Evolutionary conservation across 2,329 filamentous ascomycete species (phyloP), one percentile per base, ranked within the genome.

Genomic region (Colletotrichum euphorbiae): DNA sequence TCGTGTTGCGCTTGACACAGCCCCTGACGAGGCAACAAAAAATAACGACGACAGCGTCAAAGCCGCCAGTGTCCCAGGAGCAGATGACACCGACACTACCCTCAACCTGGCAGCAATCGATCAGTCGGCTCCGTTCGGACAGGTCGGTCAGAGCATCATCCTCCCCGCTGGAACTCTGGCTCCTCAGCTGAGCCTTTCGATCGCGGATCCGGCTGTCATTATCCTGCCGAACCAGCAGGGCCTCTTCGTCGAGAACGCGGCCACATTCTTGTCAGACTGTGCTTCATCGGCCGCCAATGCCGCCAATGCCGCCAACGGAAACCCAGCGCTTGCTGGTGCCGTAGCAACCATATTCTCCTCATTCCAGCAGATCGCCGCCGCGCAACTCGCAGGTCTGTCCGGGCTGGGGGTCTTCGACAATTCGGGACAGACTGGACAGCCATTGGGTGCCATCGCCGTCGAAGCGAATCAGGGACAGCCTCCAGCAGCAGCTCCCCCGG

Each of bases 141-240:
- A 74, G 55, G 33, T 77, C 52, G 74, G 75, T 72, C 74, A 78
- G 71, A 75, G 72, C 58, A 48, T 80, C 62, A 75, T 80, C 66
- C 74, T 80, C 57, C 77, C 78, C 7, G 74, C 74, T 70, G 77
- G 74, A 55, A 73, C 74, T 15, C 69, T 72, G 15, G 73, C 77
- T 4, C 77, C 77, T 7, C 71, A 71, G 15, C 72, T 75, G 40
- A 77, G 75, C 36, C 72, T 78, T 58, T 70, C 79, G 51, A 76
- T 81, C 60, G 70, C 71, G 6, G 80, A 80, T 69, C 80, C 80
- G 8, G 80, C 80, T 17, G 72, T 74, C 55, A 80, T 81, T 66
- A 79, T 81, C 65, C 71, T 80, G 28, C 73, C 78, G 3, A 71
- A 72, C 69, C 76, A 78, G 71, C 63, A 69, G 28, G 69, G 63